Evolutionary conservation across 2,329 filamentous ascomycete genomes (phyloP).

Genomic region (Phialocephala sp.): DNA sequence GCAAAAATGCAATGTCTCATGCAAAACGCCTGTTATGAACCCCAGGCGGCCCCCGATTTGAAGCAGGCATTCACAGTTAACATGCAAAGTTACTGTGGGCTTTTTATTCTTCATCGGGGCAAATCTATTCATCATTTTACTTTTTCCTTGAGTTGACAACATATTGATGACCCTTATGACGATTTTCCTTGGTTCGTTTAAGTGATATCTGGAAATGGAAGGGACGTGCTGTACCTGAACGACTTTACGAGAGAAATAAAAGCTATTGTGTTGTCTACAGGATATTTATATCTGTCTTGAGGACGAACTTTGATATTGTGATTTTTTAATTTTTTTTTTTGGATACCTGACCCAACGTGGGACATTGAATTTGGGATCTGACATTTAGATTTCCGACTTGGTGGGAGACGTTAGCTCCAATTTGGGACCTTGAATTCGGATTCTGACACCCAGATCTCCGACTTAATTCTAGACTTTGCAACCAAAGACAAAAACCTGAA

Average conservation of each 20-base stretch:
- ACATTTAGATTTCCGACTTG: neutral
- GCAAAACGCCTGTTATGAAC: slow-evolving; percentile 41
- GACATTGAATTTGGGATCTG: neutral
- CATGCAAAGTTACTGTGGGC: neutral
- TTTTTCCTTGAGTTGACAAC: slow-evolving; percentile 38
- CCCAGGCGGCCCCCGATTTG: slow-evolving; percentile 32
- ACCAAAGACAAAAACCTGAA: neutral
- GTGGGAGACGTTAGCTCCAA: too few species aligned
- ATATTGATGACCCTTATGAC: slow-evolving; percentile 48
- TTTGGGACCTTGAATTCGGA: neutral
- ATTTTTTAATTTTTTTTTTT: neutral
- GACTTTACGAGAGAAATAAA: slow-evolving; percentile 50
- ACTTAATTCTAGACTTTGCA: too few species aligned
- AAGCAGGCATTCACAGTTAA: slow-evolving; percentile 6
- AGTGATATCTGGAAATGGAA: slow-evolving; percentile 1
- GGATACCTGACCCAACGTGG: slow-evolving; percentile 10
- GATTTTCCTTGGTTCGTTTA: slow-evolving; percentile 43
- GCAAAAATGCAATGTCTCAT: slow-evolving; percentile 8
- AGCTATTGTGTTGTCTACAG: slow-evolving; percentile 46
- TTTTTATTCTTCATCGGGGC: neutral
- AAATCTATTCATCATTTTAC: slow-evolving; percentile 20
- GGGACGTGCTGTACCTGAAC: slow-evolving; percentile 43
- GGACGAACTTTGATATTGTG: neutral
- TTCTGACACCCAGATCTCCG: too few species aligned
- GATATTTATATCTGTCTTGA: neutral